Evolutionary conservation across 164 flowering plant genomes (phyloP).

Genomic region (Tetracentron sinense): DNA sequence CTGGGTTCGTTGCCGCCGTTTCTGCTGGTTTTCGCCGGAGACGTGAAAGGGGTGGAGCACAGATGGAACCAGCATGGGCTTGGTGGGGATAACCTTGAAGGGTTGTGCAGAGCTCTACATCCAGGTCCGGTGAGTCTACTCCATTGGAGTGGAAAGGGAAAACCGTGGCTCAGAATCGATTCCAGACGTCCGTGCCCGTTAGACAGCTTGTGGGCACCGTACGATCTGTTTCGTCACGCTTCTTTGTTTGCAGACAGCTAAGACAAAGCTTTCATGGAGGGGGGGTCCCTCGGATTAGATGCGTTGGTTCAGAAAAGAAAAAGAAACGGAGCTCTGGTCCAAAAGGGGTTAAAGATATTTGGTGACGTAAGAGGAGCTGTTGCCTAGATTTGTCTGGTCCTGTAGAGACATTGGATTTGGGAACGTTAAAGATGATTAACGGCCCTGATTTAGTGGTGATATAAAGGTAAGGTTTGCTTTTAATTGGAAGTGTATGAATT

Average conservation of each 20-base stretch:
- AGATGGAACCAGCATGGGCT: constrained; percentile 85
- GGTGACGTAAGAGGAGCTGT: neutral
- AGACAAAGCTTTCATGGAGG: neutral
- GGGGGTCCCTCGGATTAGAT: neutral
- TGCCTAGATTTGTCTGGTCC: neutral
- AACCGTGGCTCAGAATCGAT: constrained; percentile 73
- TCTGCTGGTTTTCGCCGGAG: constrained; percentile 64
- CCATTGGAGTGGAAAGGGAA: constrained; percentile 86
- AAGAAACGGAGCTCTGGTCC: neutral
- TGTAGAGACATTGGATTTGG: too few species aligned
- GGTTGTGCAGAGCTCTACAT: constrained; percentile 60
- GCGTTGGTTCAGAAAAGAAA: neutral
- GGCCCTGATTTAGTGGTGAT: neutral
- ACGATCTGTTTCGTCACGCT: constrained; percentile 49
- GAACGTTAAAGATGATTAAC: too few species aligned
- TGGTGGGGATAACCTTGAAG: constrained; percentile 68
- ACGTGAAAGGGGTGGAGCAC: constrained; percentile 63
- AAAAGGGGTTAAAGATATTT: neutral
- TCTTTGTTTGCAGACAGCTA: constrained; percentile 39
- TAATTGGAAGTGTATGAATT: neutral
- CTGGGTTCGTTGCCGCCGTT: constrained; percentile 79
- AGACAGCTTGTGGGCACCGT: constrained; percentile 69
- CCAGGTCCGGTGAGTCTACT: constrained; percentile 74
- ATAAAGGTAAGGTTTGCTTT: too few species aligned
- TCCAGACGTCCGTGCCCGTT: constrained; percentile 56